A percentile compares a stretch with the other conserved stretches of the same genome.
Conservation (phyloP, 2,329 filamentous ascomycete species). For the Raffaelea arxii region DNA sequence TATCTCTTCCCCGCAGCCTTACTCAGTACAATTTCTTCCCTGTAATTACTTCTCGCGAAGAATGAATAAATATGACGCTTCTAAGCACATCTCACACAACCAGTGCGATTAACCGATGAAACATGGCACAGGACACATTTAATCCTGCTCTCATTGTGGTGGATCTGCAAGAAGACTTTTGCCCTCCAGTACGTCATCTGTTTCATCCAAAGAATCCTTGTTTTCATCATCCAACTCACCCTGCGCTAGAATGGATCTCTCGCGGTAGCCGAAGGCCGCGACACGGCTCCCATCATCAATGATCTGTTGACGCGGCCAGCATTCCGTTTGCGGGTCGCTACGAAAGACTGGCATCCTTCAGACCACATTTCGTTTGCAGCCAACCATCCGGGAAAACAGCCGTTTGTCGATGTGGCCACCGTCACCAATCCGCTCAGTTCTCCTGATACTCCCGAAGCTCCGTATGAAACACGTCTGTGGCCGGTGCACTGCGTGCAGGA, state of each 20-base stretch:
- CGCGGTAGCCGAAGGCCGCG: conserved; percentile 64
- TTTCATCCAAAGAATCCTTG: too few species aligned
- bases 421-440: conserved; percentile 59
- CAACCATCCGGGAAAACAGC: conserved; percentile 59
- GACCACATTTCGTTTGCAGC: conserved; percentile 82
- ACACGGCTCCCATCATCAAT: conserved; percentile 65
- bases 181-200: conserved; percentile 65
- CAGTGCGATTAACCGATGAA: too few species aligned
- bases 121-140: conserved; percentile 19
- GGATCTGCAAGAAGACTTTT: conserved; percentile 93
- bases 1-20: too few species aligned
- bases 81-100: too few species aligned
- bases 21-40: too few species aligned
- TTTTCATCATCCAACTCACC: neutral
- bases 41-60: too few species aligned
- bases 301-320: conserved; percentile 58
- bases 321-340: conserved; percentile 68
- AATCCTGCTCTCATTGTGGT: conserved; percentile 57
- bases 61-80: too few species aligned
- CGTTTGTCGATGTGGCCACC: conserved; percentile 56
- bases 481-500: conserved; percentile 79
- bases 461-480: conserved; percentile 67
- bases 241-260: conserved; percentile 71
- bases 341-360: conserved; percentile 83
- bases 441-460: conserved; percentile 46